Conservation (phyloP, 2,329 filamentous ascomycete genomes). For the Tolypocladium amazonense region DNA sequence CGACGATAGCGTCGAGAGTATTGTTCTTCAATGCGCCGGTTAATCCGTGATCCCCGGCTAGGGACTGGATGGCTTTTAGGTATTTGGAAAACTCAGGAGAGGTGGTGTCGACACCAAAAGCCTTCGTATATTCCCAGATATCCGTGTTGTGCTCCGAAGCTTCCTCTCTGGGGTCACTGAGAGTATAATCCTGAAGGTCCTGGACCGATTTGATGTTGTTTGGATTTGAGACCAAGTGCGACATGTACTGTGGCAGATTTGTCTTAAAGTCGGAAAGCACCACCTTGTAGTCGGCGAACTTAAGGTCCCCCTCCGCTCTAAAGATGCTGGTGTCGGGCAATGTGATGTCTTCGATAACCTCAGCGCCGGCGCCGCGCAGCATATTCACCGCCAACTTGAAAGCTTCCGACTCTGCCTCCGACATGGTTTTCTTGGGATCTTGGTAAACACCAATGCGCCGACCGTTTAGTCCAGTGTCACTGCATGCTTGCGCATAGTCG, state of each 20-base stretch:
- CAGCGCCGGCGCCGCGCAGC: conserved; percentile 45
- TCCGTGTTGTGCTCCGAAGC: neutral
- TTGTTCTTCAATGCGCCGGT: neutral
- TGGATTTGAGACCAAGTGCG: neutral
- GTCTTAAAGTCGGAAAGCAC: too few species aligned
- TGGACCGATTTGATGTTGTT: neutral
- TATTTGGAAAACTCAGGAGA: neutral
- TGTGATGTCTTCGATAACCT: conserved; percentile 32
- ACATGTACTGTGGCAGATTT: neutral
- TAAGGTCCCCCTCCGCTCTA: too few species aligned
- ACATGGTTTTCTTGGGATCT: neutral
- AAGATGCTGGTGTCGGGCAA: too few species aligned
- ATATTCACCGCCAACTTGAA: conserved; percentile 30
- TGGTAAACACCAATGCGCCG: neutral
- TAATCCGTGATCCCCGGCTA: neutral
- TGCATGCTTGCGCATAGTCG: neutral
- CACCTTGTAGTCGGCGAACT: too few species aligned
- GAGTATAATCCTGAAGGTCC: neutral
- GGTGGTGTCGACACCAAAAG: neutral
- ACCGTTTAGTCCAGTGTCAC: neutral
- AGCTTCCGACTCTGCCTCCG: neutral
- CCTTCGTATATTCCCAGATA: neutral
- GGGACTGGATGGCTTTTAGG: neutral
- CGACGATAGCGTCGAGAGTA: neutral
- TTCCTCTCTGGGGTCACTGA: neutral